Conservation (phyloP, 2,329 filamentous ascomycete species). For the Pleomassaria siparia region DNA sequence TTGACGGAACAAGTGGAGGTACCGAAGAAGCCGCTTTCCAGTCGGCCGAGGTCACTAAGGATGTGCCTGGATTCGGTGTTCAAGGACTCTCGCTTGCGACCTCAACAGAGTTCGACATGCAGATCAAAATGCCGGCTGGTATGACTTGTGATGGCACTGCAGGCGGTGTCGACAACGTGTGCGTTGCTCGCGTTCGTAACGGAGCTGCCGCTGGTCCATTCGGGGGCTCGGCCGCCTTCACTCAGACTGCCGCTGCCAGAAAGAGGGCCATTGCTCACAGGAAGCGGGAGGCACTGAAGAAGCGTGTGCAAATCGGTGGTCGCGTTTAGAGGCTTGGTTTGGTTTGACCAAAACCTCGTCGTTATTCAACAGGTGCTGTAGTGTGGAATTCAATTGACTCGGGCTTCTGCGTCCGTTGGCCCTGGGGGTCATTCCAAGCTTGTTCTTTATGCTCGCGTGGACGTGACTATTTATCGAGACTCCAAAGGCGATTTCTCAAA, state of each 20-base stretch:
- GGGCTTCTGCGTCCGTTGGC: neutral
- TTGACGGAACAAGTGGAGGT: slow-evolving; percentile 67
- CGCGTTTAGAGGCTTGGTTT: neutral
- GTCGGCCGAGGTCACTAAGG: slow-evolving; percentile 58
- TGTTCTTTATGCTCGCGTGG: neutral
- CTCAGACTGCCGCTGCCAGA: slow-evolving; percentile 57
- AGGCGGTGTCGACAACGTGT: slow-evolving; percentile 63
- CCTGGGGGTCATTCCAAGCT: neutral
- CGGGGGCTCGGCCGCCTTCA: slow-evolving; percentile 67
- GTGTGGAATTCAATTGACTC: neutral
- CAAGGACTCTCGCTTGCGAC: slow-evolving; percentile 59
- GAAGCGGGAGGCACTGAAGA: slow-evolving; percentile 27
- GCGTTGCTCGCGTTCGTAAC: slow-evolving; percentile 67
- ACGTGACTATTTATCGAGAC: no score
- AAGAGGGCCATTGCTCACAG: slow-evolving; percentile 64
- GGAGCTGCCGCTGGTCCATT: slow-evolving; percentile 64
- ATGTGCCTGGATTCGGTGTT: slow-evolving; percentile 62
- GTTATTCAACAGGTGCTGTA: neutral
- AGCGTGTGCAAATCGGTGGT: slow-evolving; percentile 36
- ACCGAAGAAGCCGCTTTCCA: slow-evolving; percentile 63
- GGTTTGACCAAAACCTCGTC: neutral
- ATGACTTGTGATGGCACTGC: slow-evolving; percentile 67
- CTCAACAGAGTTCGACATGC: slow-evolving; percentile 64
- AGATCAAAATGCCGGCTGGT: slow-evolving; percentile 65
- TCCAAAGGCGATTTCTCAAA: no score